A percentile compares a stretch with the other conserved stretches of the same genome.
These are phyloP conservation scores for Stachybotrys chlorohalonatus DNA, from an alignment of 2,329 filamentous ascomycete species.

Conservation along the genomic window DNA sequence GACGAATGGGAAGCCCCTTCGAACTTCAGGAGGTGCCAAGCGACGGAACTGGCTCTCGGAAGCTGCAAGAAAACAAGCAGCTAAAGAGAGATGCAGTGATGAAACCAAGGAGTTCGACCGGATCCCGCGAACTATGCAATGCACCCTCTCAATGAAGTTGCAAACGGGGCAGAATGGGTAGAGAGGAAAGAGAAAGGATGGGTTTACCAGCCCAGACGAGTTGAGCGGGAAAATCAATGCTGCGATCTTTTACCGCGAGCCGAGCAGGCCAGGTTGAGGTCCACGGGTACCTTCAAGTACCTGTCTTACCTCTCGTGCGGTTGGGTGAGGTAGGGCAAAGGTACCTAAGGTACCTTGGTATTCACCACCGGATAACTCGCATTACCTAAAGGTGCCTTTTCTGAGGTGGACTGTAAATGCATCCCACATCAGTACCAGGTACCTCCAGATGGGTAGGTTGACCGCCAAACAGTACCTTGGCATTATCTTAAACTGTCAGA, in stretches of 20 bases:
- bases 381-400: too few species aligned
- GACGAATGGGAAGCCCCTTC: conserved; percentile 5
- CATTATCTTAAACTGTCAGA: too few species aligned
- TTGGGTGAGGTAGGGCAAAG: background rate
- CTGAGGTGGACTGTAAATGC: too few species aligned
- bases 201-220: background rate
- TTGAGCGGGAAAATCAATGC: background rate
- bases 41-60: conserved; percentile 4
- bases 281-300: background rate
- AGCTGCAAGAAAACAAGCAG: background rate
- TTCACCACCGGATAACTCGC: too few species aligned
- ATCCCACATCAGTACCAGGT: too few species aligned
- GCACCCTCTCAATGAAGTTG: conserved; percentile 1
- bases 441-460: too few species aligned
- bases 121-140: background rate
- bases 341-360: background rate
- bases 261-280: background rate
- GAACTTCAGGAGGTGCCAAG: conserved; percentile 18
- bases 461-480: too few species aligned
- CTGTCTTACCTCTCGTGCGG: background rate
- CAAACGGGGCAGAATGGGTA: background rate
- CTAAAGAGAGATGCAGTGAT: background rate
- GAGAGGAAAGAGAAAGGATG: conserved; percentile 1
- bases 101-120: background rate
- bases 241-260: background rate